Evolutionary conservation across 768 basidiomycete genomes (phyloP).

Genomic region (Calocera viscosa): DNA sequence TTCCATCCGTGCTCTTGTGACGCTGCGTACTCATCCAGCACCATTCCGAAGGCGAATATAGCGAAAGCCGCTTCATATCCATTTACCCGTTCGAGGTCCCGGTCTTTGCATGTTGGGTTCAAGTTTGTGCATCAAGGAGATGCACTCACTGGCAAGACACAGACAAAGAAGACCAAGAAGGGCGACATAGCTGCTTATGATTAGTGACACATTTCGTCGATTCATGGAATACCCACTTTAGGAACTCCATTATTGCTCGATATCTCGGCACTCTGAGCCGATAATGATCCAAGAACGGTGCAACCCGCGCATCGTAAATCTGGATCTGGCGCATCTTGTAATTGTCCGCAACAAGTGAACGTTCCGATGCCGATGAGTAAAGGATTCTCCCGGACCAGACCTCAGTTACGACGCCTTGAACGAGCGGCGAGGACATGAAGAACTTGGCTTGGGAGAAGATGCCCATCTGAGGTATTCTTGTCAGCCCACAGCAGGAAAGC

Average conservation of each 20-base stretch:
- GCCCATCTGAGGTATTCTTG: conserved; percentile 48
- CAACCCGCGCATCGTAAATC: conserved; percentile 52
- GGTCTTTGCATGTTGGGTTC: conserved; percentile 33
- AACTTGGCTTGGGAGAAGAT: conserved; percentile 74
- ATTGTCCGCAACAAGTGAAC: conserved; percentile 77
- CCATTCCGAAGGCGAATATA: conserved; percentile 62
- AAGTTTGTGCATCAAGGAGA: not conserved
- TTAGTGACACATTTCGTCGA: not conserved
- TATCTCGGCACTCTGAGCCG: conserved; percentile 75
- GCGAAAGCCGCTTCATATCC: conserved; percentile 62
- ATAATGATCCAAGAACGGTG: conserved; percentile 75
- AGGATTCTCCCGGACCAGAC: conserved; percentile 73
- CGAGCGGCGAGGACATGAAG: conserved; percentile 69
- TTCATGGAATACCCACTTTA: conserved; percentile 31
- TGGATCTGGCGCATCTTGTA: conserved; percentile 71
- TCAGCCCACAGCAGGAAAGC: conserved; percentile 1
- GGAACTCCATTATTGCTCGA: conserved; percentile 60
- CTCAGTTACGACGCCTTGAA: conserved; percentile 76
- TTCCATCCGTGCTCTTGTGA: conserved; percentile 79
- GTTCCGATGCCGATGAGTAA: conserved; percentile 45
- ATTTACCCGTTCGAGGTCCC: conserved; percentile 40
- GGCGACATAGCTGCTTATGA: conserved; percentile 35
- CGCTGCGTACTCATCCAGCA: conserved; percentile 77
- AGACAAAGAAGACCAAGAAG: conserved; percentile 58
- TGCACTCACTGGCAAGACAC: conserved; percentile 55